Evolutionary conservation across 164 flowering plant species (phyloP), one percentile per base, ranked within the genome.

Genomic region (Umbellularia californica): DNA sequence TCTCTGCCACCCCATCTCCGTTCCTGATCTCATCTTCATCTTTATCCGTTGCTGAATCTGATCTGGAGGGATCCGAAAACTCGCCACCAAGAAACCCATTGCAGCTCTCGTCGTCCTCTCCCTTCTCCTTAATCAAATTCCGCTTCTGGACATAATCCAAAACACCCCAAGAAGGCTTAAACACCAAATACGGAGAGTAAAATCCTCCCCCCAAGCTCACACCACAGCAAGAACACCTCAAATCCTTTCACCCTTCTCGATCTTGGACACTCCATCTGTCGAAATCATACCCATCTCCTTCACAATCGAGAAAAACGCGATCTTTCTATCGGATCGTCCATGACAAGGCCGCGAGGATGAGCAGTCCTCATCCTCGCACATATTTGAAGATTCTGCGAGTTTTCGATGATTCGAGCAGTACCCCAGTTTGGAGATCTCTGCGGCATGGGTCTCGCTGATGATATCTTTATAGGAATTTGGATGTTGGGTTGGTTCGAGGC

Each of bases 361-460:
- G 91, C 97, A 95, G 80, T 89, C 94, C 82, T n/a, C n/a, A n/a
- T n/a, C n/a, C n/a, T 86, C 93, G 62, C 98, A 92, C 91, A 91
- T 77, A 70, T 83, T 82, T 25, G 76, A 74, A 13, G 86, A 82
- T 77, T 85, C 90, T 1, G 81, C 90, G 71, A 95, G 77, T 67
- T 82, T 87, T 33, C 80, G 80, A 76, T 95, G 98, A 73, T 79
- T 86, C 0, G 83, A 74, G 73, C 96, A 93, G 75, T 77, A 93
- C 1, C 90, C 89, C 85, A 92, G 74, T 50, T 75, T 83, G 50
- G 96, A 93, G 82, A 93, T 83, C 92, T 95, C 98, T 20, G 52
- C 41, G 65, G 92, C 87, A 75, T 95, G 99, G 62, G 50, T 76
- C 64, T 92, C 94, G 75, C 99, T 94, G n/a, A 96, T 78, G 74